These are phyloP conservation scores for peach (Prunus persica) DNA, from an alignment of 306 rosid species.

Conservation along the genomic window Prunus_persica_NCBIv2 NC_034013.1:18252001-18252500, in stretches of 20 bases:
- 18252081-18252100: conserved; percentile 45
- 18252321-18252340: conserved; percentile 54
- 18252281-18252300: conserved; percentile 58
- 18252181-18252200: conserved; percentile 72
- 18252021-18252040: conserved; percentile 79
- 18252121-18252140: conserved; percentile 66
- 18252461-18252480: conserved; percentile 84
- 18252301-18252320: conserved; percentile 45
- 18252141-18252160: conserved; percentile 71
- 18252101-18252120: conserved; percentile 46
- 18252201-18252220: conserved; percentile 67
- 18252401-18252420: conserved; percentile 60
- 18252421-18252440: conserved; percentile 45
- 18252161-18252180: conserved; percentile 56
- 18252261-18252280: conserved; percentile 87
- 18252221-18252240: conserved; percentile 44
- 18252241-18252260: conserved; percentile 73
- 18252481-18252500: conserved; percentile 54
- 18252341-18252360: conserved; percentile 84
- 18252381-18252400: conserved; percentile 59
- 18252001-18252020: conserved; percentile 56
- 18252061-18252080: conserved; percentile 52
- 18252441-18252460: conserved; percentile 66
- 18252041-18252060: conserved; percentile 69
- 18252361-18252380: conserved; percentile 63